Evolutionary conservation across 768 basidiomycete species (phyloP).

Genomic region (Clathrus columnatus): DNA sequence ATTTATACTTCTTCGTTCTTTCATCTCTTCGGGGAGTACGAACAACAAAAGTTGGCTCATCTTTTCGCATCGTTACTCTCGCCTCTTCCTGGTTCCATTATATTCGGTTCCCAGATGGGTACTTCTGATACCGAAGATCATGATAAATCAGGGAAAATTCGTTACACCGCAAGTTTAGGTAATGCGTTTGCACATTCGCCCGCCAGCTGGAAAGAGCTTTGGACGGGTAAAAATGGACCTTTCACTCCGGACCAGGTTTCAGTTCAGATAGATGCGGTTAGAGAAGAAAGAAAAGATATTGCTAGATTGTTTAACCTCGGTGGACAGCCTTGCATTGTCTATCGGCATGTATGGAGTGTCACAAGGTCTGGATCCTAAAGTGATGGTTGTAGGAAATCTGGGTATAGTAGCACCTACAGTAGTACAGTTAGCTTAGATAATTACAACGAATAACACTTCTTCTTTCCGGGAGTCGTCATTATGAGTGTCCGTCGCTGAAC

Average conservation of each 20-base stretch:
- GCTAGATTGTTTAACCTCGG: background rate
- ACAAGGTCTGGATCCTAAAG: too few species aligned
- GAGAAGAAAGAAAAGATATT: background rate
- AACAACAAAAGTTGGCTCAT: constrained; percentile 19
- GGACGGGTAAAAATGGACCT: constrained; percentile 17
- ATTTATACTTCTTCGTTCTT: constrained; percentile 46
- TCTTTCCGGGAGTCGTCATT: too few species aligned
- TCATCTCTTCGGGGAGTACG: constrained; percentile 23
- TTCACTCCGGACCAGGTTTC: constrained; percentile 7
- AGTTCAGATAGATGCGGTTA: background rate
- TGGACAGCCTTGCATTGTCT: background rate
- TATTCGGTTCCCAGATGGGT: constrained; percentile 23
- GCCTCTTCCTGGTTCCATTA: constrained; percentile 19
- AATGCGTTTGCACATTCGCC: background rate
- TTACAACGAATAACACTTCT: too few species aligned
- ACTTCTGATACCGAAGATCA: background rate
- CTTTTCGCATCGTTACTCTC: constrained; percentile 23
- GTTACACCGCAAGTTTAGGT: background rate
- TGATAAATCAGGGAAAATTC: background rate
- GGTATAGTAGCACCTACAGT: too few species aligned
- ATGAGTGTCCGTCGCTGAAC: too few species aligned
- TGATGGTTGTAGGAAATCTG: too few species aligned
- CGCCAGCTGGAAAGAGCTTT: background rate
- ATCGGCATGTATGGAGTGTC: constrained; percentile 2
- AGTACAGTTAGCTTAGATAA: too few species aligned